Conservation (phyloP, 805 yeast genomes). For the Metschnikowia henanensis region DNA sequence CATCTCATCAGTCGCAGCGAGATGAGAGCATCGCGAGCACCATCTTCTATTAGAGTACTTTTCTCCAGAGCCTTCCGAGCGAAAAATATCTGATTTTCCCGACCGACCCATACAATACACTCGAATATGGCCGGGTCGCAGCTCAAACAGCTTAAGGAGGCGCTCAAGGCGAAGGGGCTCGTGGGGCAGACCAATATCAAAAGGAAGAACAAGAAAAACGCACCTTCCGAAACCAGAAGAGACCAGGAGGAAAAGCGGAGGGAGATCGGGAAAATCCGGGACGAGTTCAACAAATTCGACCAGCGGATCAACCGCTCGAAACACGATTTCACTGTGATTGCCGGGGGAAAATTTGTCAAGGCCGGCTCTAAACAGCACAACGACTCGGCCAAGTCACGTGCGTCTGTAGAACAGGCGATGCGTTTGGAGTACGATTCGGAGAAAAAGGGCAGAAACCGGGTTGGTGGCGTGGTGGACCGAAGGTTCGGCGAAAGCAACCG, state of each 20-base stretch:
- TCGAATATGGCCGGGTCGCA: constrained; percentile 96
- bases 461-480: constrained; percentile 79
- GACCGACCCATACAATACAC: no score
- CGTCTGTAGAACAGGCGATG: constrained; percentile 41
- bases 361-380: constrained; percentile 41
- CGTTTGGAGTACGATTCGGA: constrained; percentile 65
- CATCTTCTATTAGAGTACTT: no score
- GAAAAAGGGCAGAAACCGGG: constrained; percentile 61
- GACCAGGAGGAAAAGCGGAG: constrained; percentile 58
- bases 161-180: constrained; percentile 73
- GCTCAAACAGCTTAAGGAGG: constrained; percentile 76
- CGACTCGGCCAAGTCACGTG: constrained; percentile 32
- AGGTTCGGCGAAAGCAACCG: constrained; percentile 87
- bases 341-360: constrained; percentile 44
- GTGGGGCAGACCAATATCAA: constrained; percentile 81
- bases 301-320: constrained; percentile 68
- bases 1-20: constrained; percentile 8
- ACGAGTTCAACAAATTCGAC: constrained; percentile 90
- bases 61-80: neutral
- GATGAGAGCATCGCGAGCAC: constrained; percentile 5
- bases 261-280: constrained; percentile 60
- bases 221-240: constrained; percentile 65
- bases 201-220: constrained; percentile 50
- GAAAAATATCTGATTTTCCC: no score
- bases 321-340: constrained; percentile 45